Conservation (phyloP, 345 rosid genomes). For the Populus simonii region DNA sequence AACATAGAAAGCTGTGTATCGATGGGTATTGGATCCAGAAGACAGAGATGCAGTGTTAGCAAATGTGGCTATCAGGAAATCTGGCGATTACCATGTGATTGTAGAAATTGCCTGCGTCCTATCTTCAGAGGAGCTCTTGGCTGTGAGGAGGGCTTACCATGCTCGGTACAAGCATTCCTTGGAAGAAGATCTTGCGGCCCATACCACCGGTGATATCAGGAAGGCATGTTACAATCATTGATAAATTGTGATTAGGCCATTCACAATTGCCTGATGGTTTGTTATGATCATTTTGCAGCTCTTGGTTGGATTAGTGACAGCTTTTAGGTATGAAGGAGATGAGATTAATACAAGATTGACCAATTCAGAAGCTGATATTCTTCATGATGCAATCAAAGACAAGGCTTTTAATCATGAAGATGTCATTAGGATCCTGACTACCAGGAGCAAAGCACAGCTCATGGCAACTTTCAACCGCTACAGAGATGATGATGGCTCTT, state of each 20-base stretch:
- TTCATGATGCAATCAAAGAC: slow-evolving; percentile 45
- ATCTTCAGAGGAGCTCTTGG: slow-evolving; percentile 65
- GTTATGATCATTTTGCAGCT: slow-evolving; percentile 34
- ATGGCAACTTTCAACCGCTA: slow-evolving; percentile 56
- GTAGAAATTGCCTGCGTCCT: slow-evolving; percentile 46
- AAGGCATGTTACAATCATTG: slow-evolving; percentile 29
- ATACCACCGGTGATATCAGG: slow-evolving; percentile 50
- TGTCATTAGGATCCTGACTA: slow-evolving; percentile 48
- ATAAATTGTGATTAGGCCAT: neutral
- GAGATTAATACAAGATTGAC: slow-evolving; percentile 46
- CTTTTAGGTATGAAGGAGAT: slow-evolving; percentile 50
- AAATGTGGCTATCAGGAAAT: slow-evolving; percentile 26
- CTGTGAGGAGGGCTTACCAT: slow-evolving; percentile 53
- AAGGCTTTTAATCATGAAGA: slow-evolving; percentile 51
- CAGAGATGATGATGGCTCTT: slow-evolving; percentile 44
- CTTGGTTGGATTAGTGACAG: slow-evolving; percentile 51
- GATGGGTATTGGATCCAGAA: slow-evolving; percentile 32
- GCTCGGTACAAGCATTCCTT: slow-evolving; percentile 58
- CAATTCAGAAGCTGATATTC: slow-evolving; percentile 46
- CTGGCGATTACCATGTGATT: slow-evolving; percentile 40
- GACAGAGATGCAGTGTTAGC: slow-evolving; percentile 34
- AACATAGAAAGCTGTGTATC: slow-evolving; percentile 23
- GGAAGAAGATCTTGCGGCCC: slow-evolving; percentile 70
- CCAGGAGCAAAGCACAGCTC: slow-evolving; percentile 63
- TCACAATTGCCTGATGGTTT: neutral